Evolutionary conservation across 2,329 filamentous ascomycete genomes (phyloP).

Genomic region (Pochonia chlamydosporia): DNA sequence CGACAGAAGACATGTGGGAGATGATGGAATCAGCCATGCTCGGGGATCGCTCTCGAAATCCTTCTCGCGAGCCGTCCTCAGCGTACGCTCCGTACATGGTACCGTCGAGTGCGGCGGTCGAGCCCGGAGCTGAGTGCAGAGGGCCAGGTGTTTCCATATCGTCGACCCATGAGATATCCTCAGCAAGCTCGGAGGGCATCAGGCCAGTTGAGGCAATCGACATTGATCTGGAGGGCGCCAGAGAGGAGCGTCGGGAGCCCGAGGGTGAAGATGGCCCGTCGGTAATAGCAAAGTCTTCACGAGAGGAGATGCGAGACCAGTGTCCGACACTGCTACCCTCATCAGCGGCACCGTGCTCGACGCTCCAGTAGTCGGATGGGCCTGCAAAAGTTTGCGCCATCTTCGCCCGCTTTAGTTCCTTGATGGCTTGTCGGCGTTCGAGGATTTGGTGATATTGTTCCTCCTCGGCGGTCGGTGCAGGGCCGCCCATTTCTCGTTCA

Average conservation of each 20-base stretch:
- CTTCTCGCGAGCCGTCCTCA: slow-evolving; percentile 53
- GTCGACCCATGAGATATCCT: slow-evolving; percentile 35
- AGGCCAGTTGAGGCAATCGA: slow-evolving; percentile 35
- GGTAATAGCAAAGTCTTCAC: slow-evolving; percentile 31
- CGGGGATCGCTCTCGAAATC: slow-evolving; percentile 62
- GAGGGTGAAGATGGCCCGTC: slow-evolving; percentile 32
- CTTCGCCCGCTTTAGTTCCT: slow-evolving; percentile 51
- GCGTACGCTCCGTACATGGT: slow-evolving; percentile 70
- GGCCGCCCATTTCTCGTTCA: slow-evolving; percentile 62
- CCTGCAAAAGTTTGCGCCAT: slow-evolving; percentile 43
- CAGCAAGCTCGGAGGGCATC: slow-evolving; percentile 27
- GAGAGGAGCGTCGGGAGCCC: slow-evolving; percentile 36
- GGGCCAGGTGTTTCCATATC: slow-evolving; percentile 50
- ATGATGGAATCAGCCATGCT: slow-evolving; percentile 76
- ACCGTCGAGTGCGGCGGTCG: slow-evolving; percentile 61
- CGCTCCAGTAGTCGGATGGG: slow-evolving; percentile 70
- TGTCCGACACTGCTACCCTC: slow-evolving; percentile 36
- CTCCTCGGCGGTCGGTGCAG: slow-evolving; percentile 53
- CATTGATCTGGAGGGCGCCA: slow-evolving; percentile 40
- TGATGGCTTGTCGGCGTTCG: slow-evolving; percentile 52
- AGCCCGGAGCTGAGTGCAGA: slow-evolving; percentile 45
- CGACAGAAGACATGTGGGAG: slow-evolving; percentile 62
- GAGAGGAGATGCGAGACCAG: slow-evolving; percentile 37
- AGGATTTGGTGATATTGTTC: slow-evolving; percentile 54
- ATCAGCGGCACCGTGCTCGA: slow-evolving; percentile 66